Conservation (phyloP, 2,329 filamentous ascomycete species). For the Orbilia javanica region DNA sequence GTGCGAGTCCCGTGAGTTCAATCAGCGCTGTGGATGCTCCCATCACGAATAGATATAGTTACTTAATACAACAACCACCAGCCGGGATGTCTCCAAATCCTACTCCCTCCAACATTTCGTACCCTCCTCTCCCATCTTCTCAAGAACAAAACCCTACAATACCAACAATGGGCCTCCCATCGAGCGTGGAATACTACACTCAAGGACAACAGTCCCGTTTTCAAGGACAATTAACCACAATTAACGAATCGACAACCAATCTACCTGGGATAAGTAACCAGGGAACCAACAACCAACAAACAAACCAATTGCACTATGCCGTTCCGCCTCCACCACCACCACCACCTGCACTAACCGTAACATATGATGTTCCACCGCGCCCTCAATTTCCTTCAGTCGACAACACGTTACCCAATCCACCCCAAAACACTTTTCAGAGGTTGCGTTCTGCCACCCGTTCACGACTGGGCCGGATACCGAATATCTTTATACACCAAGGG, state of each 20-base stretch:
- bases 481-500: constrained; percentile 17
- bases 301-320: not conserved
- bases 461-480: constrained; percentile 27
- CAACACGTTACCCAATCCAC: constrained; percentile 34
- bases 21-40: constrained; percentile 46
- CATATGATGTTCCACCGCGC: constrained; percentile 25
- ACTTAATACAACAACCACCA: constrained; percentile 50
- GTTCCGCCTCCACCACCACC: not conserved
- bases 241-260: constrained; percentile 50
- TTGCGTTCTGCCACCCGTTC: constrained; percentile 31
- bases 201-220: constrained; percentile 32
- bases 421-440: constrained; percentile 39
- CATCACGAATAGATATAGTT: constrained; percentile 49
- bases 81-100: constrained; percentile 38
- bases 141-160: constrained; percentile 26
- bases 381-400: constrained; percentile 13
- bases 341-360: constrained; percentile 18
- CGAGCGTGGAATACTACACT: constrained; percentile 6
- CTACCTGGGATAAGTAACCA: constrained; percentile 6
- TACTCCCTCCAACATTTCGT: constrained; percentile 37
- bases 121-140: constrained; percentile 23
- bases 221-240: constrained; percentile 29
- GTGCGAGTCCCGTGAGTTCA: constrained; percentile 55
- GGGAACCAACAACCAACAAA: constrained; percentile 1
- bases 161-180: constrained; percentile 39